Evolutionary conservation across 129 eudicot genomes (phyloP).

Genomic region (Deinandra increscens): DNA sequence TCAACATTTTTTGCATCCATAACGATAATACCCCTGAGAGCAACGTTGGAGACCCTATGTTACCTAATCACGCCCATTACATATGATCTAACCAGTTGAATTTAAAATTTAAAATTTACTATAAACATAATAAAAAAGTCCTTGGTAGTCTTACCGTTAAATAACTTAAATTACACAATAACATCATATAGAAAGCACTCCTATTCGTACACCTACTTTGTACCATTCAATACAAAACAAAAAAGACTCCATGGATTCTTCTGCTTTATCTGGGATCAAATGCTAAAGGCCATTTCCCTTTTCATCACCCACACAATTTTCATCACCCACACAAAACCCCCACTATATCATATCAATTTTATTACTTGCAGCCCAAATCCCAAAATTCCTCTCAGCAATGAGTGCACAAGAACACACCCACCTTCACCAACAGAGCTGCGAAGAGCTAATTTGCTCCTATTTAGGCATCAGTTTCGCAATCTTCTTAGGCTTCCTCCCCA

Average conservation of each 20-base stretch:
- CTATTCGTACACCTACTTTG: conserved; percentile 27
- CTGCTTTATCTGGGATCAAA: conserved; percentile 12
- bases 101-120: too few relatives aligned
- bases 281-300: not conserved
- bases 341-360: not conserved
- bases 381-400: conserved; percentile 26
- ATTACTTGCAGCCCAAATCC: conserved; percentile 11
- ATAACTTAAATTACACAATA: too few relatives aligned
- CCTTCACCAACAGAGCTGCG: conserved; percentile 12
- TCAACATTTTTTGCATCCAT: too few relatives aligned
- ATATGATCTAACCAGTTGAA: too few relatives aligned
- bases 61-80: too few relatives aligned
- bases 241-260: not conserved
- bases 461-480: conserved; percentile 75
- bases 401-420: conserved; percentile 28
- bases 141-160: too few relatives aligned
- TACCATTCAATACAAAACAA: not conserved
- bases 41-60: too few relatives aligned
- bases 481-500: conserved; percentile 65
- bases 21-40: too few relatives aligned
- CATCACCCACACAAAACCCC: not conserved
- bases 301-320: conserved; percentile 9
- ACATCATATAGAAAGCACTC: conserved; percentile 14
- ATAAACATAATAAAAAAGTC: too few relatives aligned
- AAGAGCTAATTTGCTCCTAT: conserved; percentile 45